Evolutionary conservation across 23 red algal genomes (phyloP), one percentile per base, ranked within the genome.

Genomic region (Cyanidiococcus yangmingshanensis): DNA sequence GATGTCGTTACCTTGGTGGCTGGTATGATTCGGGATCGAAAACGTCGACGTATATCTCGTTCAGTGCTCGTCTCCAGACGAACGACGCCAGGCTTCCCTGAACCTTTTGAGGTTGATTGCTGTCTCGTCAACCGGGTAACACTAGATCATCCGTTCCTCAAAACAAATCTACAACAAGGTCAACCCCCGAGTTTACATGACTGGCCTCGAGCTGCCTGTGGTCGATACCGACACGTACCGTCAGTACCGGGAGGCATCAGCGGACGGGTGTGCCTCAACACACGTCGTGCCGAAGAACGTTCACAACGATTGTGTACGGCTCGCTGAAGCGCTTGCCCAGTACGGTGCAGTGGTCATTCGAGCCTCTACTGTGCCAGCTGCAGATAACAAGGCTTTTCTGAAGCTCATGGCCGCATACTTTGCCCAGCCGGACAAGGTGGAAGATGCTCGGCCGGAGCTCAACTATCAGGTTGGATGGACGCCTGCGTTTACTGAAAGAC

Each of bases 331-430:
- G 39, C 83, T 95, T 17, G 58, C 58, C 39, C 41, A 79, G 12
- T 95, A 84, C 68, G 86, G 86, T 35, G 91, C 91, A 17, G 82
- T 86, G 0, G 78, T 87, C 39, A 63, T 95, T 33, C 75, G 79
- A 32, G 91, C 89, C 77, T 76, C 91, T 40, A 86, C 86, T 25
- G 91, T 95, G 2, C 1, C 38, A 40, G 45, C 76, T 29, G 16
- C 37, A 29, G 76, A 85, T 25, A 51, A 45, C 30, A 77, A 83
- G 38, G 67, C 45, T 16, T 95, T 90, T 68, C 39, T 89, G 18
- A 82, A 95, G 74, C 75, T 95, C 31, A 95, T 95, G 91, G 86
- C 89, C 77, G 41, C 76, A 18, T 95, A 95, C 59, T 95, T 90
- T 87, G 41, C 57, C 1, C 91, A 95, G 30, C 51, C 41, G 7